Base-by-base conservation (phyloP, 768 basidiomycete species). In the Macrolepiota fuliginosa region DNA sequence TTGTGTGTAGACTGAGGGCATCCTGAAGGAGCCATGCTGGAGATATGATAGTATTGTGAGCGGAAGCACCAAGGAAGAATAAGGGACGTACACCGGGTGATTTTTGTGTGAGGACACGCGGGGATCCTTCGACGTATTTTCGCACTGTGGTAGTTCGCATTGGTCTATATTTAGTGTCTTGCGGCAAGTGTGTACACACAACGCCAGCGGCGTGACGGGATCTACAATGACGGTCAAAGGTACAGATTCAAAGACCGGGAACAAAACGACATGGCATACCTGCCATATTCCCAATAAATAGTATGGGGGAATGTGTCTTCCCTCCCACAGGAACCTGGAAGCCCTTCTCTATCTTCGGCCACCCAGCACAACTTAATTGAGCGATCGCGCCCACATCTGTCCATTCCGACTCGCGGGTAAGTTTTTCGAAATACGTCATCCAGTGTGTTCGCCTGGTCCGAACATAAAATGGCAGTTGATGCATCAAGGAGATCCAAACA, bases 271-370 rank as follows among this genome's bases (percentile, higher is more conserved):
- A 36, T 4, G 10, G 37, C 67, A 15, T 54, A 76, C 75, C 77
- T 45, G 73, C 74, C 7, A 76, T 78, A 61, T 80, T 80, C 0
- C 78, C 78, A 36, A 80, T 70, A 19, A 79, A 52, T 0, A 80
- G 69, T 12, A 80, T 63, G 0, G 79, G 79, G 62, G 71, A 67
- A 61, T 76, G 78, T 10, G 78, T 79, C 52, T 75, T 77, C 9
- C 63, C 74, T 11, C 63, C 58, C 56, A 79, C 73, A 13, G 76
- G 74, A 42, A 76, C 77, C 73, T 61, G 47, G 54, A 64, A 66
- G 4, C 40, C 35, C 17, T 58, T 58, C 52, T 52, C 59, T 5
- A 11, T 13, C 52, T 64, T 66, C 3, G 65, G 65, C 63, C 63
- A 66, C 7, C 61, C 57, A 0, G 62, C 54, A 50, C 29, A 35